Percentiles rank a stretch among this genome's conserved stretches.
Conservation (phyloP, 1,139 yeast genomes). For the Hanseniaspora sp. region DNA sequence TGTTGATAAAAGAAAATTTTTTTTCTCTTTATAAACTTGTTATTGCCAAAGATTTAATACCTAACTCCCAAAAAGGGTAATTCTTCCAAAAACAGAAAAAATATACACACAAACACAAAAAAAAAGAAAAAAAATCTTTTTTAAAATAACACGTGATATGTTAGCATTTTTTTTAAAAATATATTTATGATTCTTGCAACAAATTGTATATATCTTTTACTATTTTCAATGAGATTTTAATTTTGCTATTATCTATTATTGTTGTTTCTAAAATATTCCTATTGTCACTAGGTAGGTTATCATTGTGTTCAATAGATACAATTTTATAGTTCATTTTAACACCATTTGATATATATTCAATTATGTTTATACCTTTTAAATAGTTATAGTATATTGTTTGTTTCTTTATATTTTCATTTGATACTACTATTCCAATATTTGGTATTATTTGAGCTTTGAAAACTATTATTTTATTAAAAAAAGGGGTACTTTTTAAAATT, state of each 20-base stretch:
- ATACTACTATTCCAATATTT: not conserved
- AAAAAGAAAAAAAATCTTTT: not conserved
- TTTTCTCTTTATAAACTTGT: no score
- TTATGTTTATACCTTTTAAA: not conserved
- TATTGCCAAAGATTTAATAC: no score
- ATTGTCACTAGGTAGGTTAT: not conserved
- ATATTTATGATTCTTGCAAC: not conserved
- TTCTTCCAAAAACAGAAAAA: no score
- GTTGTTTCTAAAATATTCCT: not conserved
- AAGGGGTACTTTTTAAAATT: not conserved
- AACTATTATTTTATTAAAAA: not conserved
- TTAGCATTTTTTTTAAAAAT: not conserved
- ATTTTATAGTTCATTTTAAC: not conserved
- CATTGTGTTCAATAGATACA: not conserved
- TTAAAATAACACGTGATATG: not conserved
- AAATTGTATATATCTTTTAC: slow-evolving; percentile 9
- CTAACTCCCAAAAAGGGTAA: no score
- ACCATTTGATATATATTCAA: not conserved
- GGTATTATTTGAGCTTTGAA: slow-evolving; percentile 2
- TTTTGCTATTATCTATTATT: not conserved
- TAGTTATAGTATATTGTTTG: not conserved
- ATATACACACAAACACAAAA: no score
- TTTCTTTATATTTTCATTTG: not conserved
- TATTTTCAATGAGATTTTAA: not conserved
- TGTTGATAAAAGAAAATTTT: no score